A percentile compares a stretch with the other conserved stretches of the same genome.
These are phyloP conservation scores for Cicer cuneatum DNA, from an alignment of 306 rosid genomes.

Conservation along the genomic window DNA sequence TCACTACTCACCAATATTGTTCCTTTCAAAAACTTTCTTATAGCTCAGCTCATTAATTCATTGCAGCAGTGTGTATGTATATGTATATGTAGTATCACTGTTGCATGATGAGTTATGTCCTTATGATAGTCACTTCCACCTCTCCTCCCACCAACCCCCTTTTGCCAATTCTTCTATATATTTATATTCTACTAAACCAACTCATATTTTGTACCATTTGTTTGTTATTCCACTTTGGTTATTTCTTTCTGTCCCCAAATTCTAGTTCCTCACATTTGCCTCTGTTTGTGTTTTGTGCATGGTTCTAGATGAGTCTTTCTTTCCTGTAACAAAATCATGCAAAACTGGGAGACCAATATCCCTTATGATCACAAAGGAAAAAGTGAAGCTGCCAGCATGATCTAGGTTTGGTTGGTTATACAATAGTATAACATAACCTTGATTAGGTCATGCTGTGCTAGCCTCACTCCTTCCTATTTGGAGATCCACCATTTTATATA, in stretches of 20 bases:
- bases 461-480: conserved; percentile 96
- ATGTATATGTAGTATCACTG: conserved; percentile 44
- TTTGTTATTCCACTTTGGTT: neutral
- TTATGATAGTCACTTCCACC: conserved; percentile 21
- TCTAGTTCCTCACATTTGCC: too few species aligned
- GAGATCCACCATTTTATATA: conserved; percentile 25
- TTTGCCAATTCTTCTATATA: neutral
- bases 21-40: conserved; percentile 38
- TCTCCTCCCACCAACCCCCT: neutral
- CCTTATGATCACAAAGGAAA: conserved; percentile 67
- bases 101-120: conserved; percentile 41
- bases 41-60: conserved; percentile 3
- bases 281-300: too few species aligned
- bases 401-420: conserved; percentile 74
- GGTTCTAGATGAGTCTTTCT: neutral
- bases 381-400: conserved; percentile 99
- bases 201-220: too few species aligned
- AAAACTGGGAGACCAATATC: neutral
- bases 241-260: too few species aligned
- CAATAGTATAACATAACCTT: conserved; percentile 52
- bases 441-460: conserved; percentile 98
- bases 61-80: conserved; percentile 35
- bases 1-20: conserved; percentile 45
- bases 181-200: conserved; percentile 16
- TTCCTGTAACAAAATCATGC: neutral